Conservation (phyloP, 768 basidiomycete species). For the Mycena floridula region DNA sequence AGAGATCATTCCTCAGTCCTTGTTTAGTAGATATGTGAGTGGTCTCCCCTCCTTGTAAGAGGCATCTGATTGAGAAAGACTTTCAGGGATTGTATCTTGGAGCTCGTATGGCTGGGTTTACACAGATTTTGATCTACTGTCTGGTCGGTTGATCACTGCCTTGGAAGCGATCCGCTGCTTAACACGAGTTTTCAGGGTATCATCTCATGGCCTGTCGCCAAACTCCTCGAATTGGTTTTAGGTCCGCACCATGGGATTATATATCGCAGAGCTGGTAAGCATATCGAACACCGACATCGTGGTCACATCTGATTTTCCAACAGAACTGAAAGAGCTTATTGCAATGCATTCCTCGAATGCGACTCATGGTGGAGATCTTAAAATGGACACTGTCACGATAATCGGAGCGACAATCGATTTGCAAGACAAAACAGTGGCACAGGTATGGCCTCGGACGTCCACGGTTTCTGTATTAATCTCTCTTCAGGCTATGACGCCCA, state of each 20-base stretch:
- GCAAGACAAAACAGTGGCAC: slow-evolving; percentile 82
- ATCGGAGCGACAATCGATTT: slow-evolving; percentile 87
- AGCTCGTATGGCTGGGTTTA: slow-evolving; percentile 76
- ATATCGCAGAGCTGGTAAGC: slow-evolving; percentile 63
- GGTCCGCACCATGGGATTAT: slow-evolving; percentile 89
- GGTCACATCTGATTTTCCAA: background rate
- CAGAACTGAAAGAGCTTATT: slow-evolving; percentile 85
- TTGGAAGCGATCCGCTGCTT: background rate
- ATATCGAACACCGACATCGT: background rate
- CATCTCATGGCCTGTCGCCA: slow-evolving; percentile 82
- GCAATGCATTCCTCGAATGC: slow-evolving; percentile 76
- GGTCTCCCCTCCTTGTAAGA: no score
- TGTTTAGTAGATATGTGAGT: slow-evolving; percentile 92
- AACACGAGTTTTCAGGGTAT: slow-evolving; percentile 41
- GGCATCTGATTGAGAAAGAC: no score
- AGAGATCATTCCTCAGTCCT: slow-evolving; percentile 88
- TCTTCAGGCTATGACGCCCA: slow-evolving; percentile 73
- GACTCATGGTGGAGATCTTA: slow-evolving; percentile 78
- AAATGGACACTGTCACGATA: slow-evolving; percentile 82
- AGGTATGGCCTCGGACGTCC: slow-evolving; percentile 42
- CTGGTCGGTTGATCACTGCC: slow-evolving; percentile 37
- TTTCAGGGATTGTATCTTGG: slow-evolving; percentile 81
- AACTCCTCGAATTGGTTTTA: slow-evolving; percentile 69
- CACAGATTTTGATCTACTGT: slow-evolving; percentile 59
- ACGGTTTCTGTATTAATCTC: background rate